phyloP scores from a whole-genome alignment of 805 yeast genomes.

The Debaryomyces tyrocola region DNA sequence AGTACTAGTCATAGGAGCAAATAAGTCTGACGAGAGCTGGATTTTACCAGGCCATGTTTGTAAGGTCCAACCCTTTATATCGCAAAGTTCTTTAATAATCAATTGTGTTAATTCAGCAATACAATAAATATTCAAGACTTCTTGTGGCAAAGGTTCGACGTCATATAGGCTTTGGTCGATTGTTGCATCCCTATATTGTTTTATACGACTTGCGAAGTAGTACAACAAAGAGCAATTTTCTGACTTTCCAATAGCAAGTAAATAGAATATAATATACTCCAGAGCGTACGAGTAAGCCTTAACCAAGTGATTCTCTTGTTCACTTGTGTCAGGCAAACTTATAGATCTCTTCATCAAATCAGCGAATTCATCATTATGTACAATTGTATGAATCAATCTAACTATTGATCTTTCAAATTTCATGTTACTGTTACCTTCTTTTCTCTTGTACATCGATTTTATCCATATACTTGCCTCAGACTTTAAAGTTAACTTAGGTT shows the following conservation, averaged over 20 bases:
- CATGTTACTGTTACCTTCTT: conserved; percentile 36
- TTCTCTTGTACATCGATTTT: conserved; percentile 51
- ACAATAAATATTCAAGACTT: conserved; percentile 51
- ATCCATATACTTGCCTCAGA: conserved; percentile 68
- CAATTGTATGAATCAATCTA: conserved; percentile 64
- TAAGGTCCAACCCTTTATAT: conserved; percentile 62
- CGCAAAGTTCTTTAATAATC: conserved; percentile 57
- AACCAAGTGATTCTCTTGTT: conserved; percentile 21
- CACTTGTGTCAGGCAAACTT: conserved; percentile 12
- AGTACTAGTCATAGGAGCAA: conserved; percentile 56
- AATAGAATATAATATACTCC: conserved; percentile 58
- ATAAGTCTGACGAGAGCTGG: conserved; percentile 68
- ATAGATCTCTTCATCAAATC: conserved; percentile 27
- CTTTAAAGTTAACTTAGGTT: conserved; percentile 56
- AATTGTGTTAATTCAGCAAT: conserved; percentile 75
- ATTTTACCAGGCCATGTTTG: conserved; percentile 82
- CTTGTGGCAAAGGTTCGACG: conserved; percentile 20
- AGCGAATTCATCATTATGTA: conserved; percentile 71
- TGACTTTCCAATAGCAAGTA: conserved; percentile 58
- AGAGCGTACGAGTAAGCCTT: conserved; percentile 55
- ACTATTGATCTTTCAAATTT: conserved; percentile 66
- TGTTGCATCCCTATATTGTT: conserved; percentile 68
- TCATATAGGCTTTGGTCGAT: conserved; percentile 30
- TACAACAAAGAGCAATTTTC: conserved; percentile 72
- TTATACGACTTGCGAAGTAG: conserved; percentile 74